Base-by-base conservation (phyloP, 2,329 filamentous ascomycete genomes). In the Neofusicoccum cordaticola region DNA sequence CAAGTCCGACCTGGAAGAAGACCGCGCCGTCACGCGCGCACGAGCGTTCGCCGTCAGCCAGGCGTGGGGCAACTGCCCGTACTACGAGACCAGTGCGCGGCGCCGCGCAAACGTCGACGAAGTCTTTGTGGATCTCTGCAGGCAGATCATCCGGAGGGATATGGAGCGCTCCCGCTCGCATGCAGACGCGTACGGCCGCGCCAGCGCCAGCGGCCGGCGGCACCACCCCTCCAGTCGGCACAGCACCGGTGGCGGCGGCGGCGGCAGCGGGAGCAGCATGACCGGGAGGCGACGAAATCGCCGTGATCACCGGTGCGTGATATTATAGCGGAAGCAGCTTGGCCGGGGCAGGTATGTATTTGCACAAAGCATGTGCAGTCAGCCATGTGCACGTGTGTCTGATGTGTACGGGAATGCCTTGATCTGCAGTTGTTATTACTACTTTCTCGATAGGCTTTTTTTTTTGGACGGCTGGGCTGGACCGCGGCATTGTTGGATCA, bases 1-100 rank as follows among this genome's bases (percentile, higher is more conserved):
- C 83, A 96, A 96, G 79, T 90, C 90, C 66, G 92, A 97, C 73
- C 84, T 97, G 48, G 92, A 95, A 78, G 92, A 96, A 74, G 90
- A 93, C 75, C 88, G 92, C 35, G 86, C 85, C 19, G 90, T 97
- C 8, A 87, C 90, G 12, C 86, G 92, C 60, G 89, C 90, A 67
- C 88, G 88, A 70, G 93, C 91, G 4, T 96, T 96, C 74, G 85
- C 89, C 37, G 85, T 96, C 68, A 93, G 91, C n/a, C 91, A 95
- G 73, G 86, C 85, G 72, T 97, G 93, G 93, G 90, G 89, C 19
- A 88, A 88, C 70, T 91, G 91, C 41, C 93, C 93, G 0, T 97
- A 96, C 76, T 97, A 96, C 74, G 93, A 97, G 80, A 90, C 93
- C 41, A 94, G 90, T 68, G 93, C 93, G 58, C 84, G 93, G 68